Evolutionary conservation across 2,329 filamentous ascomycete genomes (phyloP).

Genomic region (Trichoderma citrinoviride): DNA sequence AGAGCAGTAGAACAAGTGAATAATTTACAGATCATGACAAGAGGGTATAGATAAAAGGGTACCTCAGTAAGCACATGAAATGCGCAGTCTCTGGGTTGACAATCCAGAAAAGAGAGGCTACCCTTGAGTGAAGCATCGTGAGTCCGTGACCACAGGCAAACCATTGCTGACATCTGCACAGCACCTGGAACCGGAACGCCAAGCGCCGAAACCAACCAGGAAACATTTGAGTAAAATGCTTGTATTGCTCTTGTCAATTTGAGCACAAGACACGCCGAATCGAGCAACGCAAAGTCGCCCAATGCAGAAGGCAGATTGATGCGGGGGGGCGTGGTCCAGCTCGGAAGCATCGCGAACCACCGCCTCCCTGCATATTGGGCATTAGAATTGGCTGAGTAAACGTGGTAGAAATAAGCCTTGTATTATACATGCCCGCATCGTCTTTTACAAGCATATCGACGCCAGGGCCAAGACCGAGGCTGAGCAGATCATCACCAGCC

Average conservation of each 20-base stretch:
- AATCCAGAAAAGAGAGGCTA: too few relatives aligned
- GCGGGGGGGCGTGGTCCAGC: background rate
- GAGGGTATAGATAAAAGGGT: too few relatives aligned
- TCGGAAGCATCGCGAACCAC: slow-evolving; percentile 4
- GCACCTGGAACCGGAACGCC: background rate
- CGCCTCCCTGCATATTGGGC: background rate
- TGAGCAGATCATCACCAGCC: background rate
- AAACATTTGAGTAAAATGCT: background rate
- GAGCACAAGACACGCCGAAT: background rate
- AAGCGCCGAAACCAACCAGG: background rate
- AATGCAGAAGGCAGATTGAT: background rate
- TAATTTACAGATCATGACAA: too few relatives aligned
- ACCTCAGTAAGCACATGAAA: too few relatives aligned
- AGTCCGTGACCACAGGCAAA: background rate
- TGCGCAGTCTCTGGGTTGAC: too few relatives aligned
- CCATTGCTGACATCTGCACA: background rate
- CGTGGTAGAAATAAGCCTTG: too few relatives aligned
- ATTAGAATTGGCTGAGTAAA: too few relatives aligned
- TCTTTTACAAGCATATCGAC: background rate
- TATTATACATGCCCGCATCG: too few relatives aligned
- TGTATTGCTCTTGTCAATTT: background rate
- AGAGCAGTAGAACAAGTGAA: too few relatives aligned
- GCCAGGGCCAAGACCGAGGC: background rate
- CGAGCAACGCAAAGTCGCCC: background rate
- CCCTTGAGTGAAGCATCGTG: background rate